Conservation (phyloP, 164 flowering plant genomes). For the Berberis thunbergii region DNA sequence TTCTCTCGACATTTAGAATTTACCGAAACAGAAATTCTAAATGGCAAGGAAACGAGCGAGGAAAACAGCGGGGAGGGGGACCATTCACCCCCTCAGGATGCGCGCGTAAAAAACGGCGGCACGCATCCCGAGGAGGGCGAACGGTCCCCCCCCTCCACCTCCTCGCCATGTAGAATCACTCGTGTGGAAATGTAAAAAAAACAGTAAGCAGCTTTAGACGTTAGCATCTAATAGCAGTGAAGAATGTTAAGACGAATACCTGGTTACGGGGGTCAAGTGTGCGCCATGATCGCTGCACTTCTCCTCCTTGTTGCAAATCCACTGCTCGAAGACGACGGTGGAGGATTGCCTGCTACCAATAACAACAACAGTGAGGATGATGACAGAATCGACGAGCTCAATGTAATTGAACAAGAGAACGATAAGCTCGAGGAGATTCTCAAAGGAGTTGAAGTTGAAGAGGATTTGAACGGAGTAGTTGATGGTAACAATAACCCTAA, state of each 20-base stretch:
- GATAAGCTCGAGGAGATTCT: conserved; percentile 21
- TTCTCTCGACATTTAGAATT: too few species aligned
- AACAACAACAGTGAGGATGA: conserved; percentile 12
- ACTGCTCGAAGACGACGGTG: conserved; percentile 14
- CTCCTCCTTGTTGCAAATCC: conserved; percentile 51
- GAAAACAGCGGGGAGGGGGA: too few species aligned
- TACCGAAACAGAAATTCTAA: too few species aligned
- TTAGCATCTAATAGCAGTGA: too few species aligned
- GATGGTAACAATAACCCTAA: background rate
- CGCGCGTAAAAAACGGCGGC: too few species aligned
- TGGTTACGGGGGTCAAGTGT: conserved; percentile 53
- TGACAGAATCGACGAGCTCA: conserved; percentile 78
- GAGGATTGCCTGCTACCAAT: background rate
- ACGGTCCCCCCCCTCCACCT: too few species aligned
- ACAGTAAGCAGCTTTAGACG: too few species aligned
- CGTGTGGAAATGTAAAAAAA: too few species aligned
- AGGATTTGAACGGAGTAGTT: conserved; percentile 9
- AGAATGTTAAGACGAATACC: conserved; percentile 39
- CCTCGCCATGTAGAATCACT: too few species aligned
- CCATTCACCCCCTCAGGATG: too few species aligned
- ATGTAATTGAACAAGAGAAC: conserved; percentile 36
- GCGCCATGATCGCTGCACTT: conserved; percentile 69
- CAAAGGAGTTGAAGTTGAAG: conserved; percentile 25
- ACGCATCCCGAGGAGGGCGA: too few species aligned
- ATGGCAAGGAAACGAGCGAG: too few species aligned